Evolutionary conservation across 768 basidiomycete genomes (phyloP), one percentile per base, ranked within the genome.

Genomic region (Mycena filopes): DNA sequence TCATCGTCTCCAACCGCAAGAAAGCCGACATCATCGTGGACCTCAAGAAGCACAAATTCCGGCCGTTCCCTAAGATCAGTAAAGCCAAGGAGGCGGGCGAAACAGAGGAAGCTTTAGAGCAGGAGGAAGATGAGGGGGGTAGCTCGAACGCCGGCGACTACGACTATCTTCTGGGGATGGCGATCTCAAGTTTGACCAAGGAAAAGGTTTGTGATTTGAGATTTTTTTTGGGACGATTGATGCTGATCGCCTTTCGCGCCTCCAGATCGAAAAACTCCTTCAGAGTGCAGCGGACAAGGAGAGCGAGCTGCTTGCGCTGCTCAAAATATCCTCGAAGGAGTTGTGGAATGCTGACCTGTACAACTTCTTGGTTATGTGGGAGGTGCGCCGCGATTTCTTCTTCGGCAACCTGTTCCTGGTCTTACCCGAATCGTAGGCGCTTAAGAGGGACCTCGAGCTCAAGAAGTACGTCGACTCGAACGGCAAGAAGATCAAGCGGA

Each of bases 91-190:
- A 84, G 0, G 84, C 84, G 0, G 90, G 87, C 2, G 90, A 94
- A 69, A 81, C 77, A 0, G 91, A 88, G 62, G 87, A 88, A 3
- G 81, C 80, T 12, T 82, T 84, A 4, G 84, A 87, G 13, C 86
- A 87, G 0, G 84, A 84, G 10, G 86, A 82, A 4, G 85, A 82
- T 2, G 86, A 84, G 4, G 86, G 84, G 9, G 88, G 81, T 16
- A 86, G 77, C 0, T 79, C 42, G 5, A 72, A 63, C 26, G 70
- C 79, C 6, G 83, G 83, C 29, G 96, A 98, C 78, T 99, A 84
- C 74, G 96, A 99, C 74, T 99, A 99, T 78, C 79, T 99, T 55
- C 81, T 99, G 63, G 89, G 94, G 18, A 99, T 99, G 97, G 81
- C 95, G 1, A 97, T 99, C 73, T 96, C 88, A 84, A 97, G 91